phyloP scores from a whole-genome alignment of 2,329 filamentous ascomycete genomes.

The Arachnomyces sp. region DNA sequence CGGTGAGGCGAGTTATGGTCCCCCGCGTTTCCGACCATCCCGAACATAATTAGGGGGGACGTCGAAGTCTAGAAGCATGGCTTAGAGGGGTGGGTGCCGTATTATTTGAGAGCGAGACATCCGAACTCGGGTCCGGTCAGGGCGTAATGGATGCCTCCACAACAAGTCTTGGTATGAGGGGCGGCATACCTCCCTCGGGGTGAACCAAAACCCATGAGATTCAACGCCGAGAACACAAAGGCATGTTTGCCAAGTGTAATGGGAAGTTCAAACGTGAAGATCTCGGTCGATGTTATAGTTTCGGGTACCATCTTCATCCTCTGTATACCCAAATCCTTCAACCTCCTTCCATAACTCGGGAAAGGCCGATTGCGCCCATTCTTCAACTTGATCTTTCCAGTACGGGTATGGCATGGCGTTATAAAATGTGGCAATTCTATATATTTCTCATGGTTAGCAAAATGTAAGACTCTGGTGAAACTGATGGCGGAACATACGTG shows the following conservation, averaged over 20 bases:
- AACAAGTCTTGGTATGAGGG: too few relatives aligned
- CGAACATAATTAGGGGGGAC: too few relatives aligned
- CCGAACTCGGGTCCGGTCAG: too few relatives aligned
- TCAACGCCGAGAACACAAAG: too few relatives aligned
- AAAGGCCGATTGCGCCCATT: constrained; percentile 63
- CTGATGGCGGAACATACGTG: constrained; percentile 52
- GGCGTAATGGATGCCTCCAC: too few relatives aligned
- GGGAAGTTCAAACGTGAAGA: neutral
- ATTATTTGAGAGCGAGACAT: too few relatives aligned
- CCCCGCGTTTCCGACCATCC: too few relatives aligned
- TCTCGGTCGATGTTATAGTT: constrained; percentile 10
- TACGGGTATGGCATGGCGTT: constrained; percentile 60
- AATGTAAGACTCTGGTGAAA: neutral
- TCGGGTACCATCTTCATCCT: constrained; percentile 10
- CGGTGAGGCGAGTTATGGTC: too few relatives aligned
- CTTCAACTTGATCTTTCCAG: constrained; percentile 61
- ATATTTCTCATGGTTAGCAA: neutral
- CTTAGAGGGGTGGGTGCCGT: too few relatives aligned
- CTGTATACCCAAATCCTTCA: constrained; percentile 24
- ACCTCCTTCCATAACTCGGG: constrained; percentile 62
- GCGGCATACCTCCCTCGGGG: too few relatives aligned
- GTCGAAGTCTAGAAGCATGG: too few relatives aligned
- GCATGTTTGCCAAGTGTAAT: neutral
- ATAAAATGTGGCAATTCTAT: constrained; percentile 64
- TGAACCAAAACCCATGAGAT: too few relatives aligned